phyloP scores from a whole-genome alignment of 179 eudicot genomes.

The Silene noctiflora region DNA sequence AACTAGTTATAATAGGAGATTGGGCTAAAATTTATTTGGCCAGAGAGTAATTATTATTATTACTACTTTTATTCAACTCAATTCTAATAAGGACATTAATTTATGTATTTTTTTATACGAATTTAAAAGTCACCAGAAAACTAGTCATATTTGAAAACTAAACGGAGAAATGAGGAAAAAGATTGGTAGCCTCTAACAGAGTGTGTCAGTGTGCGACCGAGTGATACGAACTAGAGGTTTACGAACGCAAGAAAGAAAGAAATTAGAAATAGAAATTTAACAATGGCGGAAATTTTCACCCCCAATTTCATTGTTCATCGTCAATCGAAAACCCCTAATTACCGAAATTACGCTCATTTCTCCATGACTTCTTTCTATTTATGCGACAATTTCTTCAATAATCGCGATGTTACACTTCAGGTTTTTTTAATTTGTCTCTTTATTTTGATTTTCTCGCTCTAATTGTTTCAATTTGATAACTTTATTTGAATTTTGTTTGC shows the following conservation, averaged over 20 bases:
- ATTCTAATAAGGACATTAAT: too few species aligned
- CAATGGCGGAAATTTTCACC: neutral
- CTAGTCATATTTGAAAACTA: too few species aligned
- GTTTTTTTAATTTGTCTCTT: slow-evolving; percentile 16
- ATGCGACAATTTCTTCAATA: slow-evolving; percentile 22
- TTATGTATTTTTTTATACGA: too few species aligned
- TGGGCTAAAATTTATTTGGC: too few species aligned
- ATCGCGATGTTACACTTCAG: slow-evolving; percentile 54
- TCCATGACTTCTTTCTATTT: slow-evolving; percentile 38
- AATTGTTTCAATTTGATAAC: slow-evolving; percentile 3
- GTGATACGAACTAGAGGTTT: too few species aligned
- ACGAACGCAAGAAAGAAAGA: neutral
- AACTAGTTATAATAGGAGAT: too few species aligned
- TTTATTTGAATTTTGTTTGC: neutral
- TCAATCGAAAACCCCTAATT: neutral
- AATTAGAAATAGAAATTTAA: neutral
- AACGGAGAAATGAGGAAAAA: too few species aligned
- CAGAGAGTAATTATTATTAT: too few species aligned
- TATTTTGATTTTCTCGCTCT: neutral
- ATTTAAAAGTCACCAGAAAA: too few species aligned
- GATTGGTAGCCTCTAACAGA: too few species aligned
- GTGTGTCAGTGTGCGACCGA: too few species aligned
- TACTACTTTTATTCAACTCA: too few species aligned
- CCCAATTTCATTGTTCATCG: neutral
- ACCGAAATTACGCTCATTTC: slow-evolving; percentile 26